A percentile compares a stretch with the other conserved stretches of the same genome.
phyloP scores from a whole-genome alignment of 768 basidiomycete genomes.

The Russula vinacea region DNA sequence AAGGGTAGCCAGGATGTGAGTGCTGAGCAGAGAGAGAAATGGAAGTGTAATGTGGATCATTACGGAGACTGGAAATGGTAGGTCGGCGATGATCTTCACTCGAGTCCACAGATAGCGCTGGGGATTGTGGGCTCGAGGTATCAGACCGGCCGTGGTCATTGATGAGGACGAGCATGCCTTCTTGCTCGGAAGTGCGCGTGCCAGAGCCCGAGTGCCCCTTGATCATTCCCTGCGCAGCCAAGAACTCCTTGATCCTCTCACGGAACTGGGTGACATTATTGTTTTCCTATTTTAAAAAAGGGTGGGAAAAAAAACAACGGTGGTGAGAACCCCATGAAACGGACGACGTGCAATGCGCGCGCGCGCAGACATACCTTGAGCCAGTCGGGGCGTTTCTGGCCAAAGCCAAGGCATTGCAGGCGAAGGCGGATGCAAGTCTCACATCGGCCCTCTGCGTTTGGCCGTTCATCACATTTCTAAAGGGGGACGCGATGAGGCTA shows the following conservation, averaged over 20 bases:
- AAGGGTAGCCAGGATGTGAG: slow-evolving; percentile 21
- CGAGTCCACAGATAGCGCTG: slow-evolving; percentile 48
- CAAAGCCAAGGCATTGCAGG: slow-evolving; percentile 83
- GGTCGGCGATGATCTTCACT: slow-evolving; percentile 41
- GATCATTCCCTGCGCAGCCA: slow-evolving; percentile 84
- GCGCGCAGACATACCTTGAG: slow-evolving; percentile 61
- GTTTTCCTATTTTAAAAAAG: slow-evolving; percentile 49
- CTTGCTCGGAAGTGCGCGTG: slow-evolving; percentile 54
- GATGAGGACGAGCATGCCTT: slow-evolving; percentile 52
- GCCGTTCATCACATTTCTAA: slow-evolving; percentile 83
- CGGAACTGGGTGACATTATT: slow-evolving; percentile 64
- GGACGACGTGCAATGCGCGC: background rate
- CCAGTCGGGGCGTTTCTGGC: slow-evolving; percentile 83
- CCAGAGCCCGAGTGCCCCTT: slow-evolving; percentile 79
- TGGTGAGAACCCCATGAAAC: slow-evolving; percentile 14
- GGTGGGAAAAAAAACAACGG: background rate
- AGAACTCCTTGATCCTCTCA: slow-evolving; percentile 75
- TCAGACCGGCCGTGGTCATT: slow-evolving; percentile 41
- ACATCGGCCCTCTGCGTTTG: slow-evolving; percentile 59
- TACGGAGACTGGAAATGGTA: slow-evolving; percentile 37
- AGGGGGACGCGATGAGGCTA: slow-evolving; percentile 3
- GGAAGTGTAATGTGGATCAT: slow-evolving; percentile 34
- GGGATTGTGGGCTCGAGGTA: slow-evolving; percentile 41
- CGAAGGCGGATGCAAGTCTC: slow-evolving; percentile 74
- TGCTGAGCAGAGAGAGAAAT: slow-evolving; percentile 31